phyloP scores from a whole-genome alignment of 148 eudicot genomes.

The Chenopodium berlandieri region DNA sequence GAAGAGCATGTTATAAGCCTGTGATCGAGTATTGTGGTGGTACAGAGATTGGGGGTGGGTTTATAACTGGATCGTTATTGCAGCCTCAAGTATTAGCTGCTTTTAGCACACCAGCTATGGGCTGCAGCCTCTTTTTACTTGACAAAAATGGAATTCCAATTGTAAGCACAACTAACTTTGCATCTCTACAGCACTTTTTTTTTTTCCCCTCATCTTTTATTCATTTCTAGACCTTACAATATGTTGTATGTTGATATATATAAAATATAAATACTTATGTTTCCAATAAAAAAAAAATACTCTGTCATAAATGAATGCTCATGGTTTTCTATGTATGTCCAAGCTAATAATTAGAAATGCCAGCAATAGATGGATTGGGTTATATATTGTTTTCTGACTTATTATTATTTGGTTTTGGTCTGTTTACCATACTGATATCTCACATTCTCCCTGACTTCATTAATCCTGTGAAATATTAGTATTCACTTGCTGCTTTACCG shows the following conservation, averaged over 20 bases:
- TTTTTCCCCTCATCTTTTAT: neutral
- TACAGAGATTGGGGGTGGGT: slow-evolving; percentile 97
- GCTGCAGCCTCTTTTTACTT: slow-evolving; percentile 71
- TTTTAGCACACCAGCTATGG: slow-evolving; percentile 94
- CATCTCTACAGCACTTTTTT: slow-evolving; percentile 3
- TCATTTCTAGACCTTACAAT: neutral
- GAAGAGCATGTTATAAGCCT: slow-evolving; percentile 88
- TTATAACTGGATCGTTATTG: slow-evolving; percentile 72
- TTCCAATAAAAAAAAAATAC: too few relatives aligned
- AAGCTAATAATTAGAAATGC: neutral
- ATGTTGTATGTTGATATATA: too few relatives aligned
- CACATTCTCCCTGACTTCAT: neutral
- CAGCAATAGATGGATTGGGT: neutral
- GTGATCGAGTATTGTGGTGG: slow-evolving; percentile 95
- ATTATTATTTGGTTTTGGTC: neutral
- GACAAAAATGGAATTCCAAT: slow-evolving; percentile 65
- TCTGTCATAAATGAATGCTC: neutral
- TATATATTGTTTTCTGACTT: neutral
- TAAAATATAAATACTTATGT: too few relatives aligned
- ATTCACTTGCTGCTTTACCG: neutral
- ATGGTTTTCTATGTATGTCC: neutral
- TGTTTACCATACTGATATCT: neutral
- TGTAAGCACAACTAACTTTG: slow-evolving; percentile 48
- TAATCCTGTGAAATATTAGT: neutral
- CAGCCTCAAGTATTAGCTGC: slow-evolving; percentile 87